Conservation (phyloP, 176 grass and related monocot species). For the sorghum (Sorghum bicolor) region DNA sequence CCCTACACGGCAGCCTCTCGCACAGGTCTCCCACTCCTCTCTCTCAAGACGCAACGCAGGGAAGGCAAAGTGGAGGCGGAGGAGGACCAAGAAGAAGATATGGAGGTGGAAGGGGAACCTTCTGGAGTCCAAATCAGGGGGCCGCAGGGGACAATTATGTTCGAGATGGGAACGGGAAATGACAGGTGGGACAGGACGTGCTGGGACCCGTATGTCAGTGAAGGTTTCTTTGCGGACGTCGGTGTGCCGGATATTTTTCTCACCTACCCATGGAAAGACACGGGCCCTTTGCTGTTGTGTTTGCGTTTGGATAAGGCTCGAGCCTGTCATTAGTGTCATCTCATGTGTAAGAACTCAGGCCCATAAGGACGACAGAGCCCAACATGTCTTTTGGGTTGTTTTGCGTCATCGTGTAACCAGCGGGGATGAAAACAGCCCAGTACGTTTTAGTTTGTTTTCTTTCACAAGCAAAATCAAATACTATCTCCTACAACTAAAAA, state of each 20-base stretch:
- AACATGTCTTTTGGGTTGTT: background rate
- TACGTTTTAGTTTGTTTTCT: too few species aligned
- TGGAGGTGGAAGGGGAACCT: background rate
- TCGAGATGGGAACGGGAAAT: fast-evolving
- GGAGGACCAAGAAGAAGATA: slow-evolving; percentile 10
- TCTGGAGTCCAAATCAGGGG: slow-evolving; percentile 27
- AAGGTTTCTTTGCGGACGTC: background rate
- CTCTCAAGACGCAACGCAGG: background rate
- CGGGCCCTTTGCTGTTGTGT: background rate
- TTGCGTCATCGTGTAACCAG: background rate
- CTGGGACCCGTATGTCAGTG: background rate
- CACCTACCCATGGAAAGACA: background rate
- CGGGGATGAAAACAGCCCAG: too few species aligned
- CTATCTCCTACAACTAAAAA: too few species aligned
- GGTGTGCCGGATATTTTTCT: background rate
- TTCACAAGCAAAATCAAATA: too few species aligned
- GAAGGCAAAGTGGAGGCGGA: background rate
- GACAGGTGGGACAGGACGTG: background rate
- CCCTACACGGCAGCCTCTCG: background rate
- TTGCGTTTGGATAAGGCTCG: background rate
- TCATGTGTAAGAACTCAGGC: background rate
- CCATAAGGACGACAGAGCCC: background rate
- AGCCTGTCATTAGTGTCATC: background rate
- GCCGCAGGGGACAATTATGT: background rate
- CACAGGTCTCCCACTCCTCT: background rate